Percentiles rank a stretch among this genome's conserved stretches.
Evolutionary conservation across 2,329 filamentous ascomycete genomes (phyloP).

Genomic region (Cryphonectria radicalis): DNA sequence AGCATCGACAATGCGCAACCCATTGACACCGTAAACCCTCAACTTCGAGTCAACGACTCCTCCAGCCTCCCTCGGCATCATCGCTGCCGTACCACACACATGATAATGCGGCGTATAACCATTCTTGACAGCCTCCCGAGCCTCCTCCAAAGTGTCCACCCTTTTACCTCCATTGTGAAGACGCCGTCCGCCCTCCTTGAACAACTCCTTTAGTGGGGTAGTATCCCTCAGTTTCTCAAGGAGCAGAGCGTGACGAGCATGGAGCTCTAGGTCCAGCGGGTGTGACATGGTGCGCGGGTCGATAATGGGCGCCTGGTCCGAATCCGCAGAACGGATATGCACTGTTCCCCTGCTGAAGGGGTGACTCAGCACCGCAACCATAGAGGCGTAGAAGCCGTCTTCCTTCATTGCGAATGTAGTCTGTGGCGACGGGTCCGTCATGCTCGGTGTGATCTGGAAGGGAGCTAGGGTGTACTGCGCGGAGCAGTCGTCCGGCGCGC

Average conservation of each 20-base stretch:
- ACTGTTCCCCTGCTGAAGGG: slow-evolving; percentile 60
- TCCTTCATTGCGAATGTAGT: slow-evolving; percentile 7
- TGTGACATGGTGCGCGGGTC: slow-evolving; percentile 58
- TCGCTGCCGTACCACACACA: slow-evolving; percentile 20
- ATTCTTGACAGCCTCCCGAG: slow-evolving; percentile 12
- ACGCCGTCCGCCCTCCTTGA: slow-evolving; percentile 36
- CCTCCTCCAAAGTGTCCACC: slow-evolving; percentile 21
- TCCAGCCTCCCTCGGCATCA: slow-evolving; percentile 17
- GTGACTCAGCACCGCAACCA: slow-evolving; percentile 59
- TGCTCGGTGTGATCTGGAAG: slow-evolving; percentile 20
- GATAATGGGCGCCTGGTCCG: slow-evolving; percentile 50
- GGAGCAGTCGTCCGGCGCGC: slow-evolving; percentile 16
- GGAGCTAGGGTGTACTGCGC: slow-evolving; percentile 18
- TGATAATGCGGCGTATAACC: slow-evolving; percentile 19
- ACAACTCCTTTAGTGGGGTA: slow-evolving; percentile 43
- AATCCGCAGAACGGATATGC: slow-evolving; percentile 52
- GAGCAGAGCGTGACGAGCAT: slow-evolving; percentile 48
- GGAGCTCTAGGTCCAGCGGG: slow-evolving; percentile 49
- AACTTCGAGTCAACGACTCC: slow-evolving; percentile 24
- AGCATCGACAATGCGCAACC: slow-evolving; percentile 22
- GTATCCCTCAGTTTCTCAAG: slow-evolving; percentile 45
- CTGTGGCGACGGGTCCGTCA: slow-evolving; percentile 4
- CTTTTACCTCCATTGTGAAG: slow-evolving; percentile 18
- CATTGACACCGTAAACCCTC: slow-evolving; percentile 22
- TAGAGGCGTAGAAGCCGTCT: slow-evolving; percentile 47